phyloP scores from a whole-genome alignment of 225 moss, liverwort and hornwort genomes.

The Takakia lepidozioides region DNA sequence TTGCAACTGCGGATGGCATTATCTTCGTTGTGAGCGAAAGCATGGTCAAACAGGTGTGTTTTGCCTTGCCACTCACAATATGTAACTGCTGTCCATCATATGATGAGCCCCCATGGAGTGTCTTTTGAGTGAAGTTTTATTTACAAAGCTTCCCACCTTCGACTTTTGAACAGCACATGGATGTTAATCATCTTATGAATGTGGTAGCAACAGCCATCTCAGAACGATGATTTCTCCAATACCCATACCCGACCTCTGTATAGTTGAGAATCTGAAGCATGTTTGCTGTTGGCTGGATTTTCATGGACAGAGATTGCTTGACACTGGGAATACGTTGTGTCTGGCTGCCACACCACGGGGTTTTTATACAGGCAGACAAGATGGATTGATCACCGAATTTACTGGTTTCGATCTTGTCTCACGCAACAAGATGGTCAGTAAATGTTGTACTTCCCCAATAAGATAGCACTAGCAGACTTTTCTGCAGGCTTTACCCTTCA shows the following conservation, averaged over 20 bases:
- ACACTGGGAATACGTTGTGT: conserved; percentile 37
- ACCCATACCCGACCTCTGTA: too few species aligned
- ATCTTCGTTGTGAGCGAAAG: conserved; percentile 57
- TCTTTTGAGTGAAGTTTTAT: neutral
- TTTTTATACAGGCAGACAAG: conserved; percentile 40
- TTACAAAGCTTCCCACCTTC: neutral
- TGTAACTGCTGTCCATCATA: neutral
- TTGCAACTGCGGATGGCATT: conserved; percentile 41
- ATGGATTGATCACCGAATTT: conserved; percentile 38
- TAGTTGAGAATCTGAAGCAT: too few species aligned
- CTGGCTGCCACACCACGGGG: conserved; percentile 37
- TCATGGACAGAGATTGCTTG: conserved; percentile 26
- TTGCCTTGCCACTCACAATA: neutral
- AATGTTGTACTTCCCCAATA: too few species aligned
- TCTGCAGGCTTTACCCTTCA: too few species aligned
- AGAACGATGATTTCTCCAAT: too few species aligned
- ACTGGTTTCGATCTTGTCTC: conserved; percentile 59
- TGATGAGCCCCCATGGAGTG: too few species aligned
- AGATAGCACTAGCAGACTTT: too few species aligned
- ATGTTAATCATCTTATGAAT: neutral
- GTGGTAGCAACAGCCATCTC: too few species aligned
- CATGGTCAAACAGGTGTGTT: conserved; percentile 44
- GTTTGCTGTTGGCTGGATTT: too few species aligned
- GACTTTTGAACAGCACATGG: neutral
- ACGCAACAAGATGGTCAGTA: conserved; percentile 38